Percentiles rank a stretch among this genome's conserved stretches.
These are phyloP conservation scores for Arthrobotrys entomopaga DNA, from an alignment of 2,329 filamentous ascomycete genomes.

Conservation along the genomic window DNA sequence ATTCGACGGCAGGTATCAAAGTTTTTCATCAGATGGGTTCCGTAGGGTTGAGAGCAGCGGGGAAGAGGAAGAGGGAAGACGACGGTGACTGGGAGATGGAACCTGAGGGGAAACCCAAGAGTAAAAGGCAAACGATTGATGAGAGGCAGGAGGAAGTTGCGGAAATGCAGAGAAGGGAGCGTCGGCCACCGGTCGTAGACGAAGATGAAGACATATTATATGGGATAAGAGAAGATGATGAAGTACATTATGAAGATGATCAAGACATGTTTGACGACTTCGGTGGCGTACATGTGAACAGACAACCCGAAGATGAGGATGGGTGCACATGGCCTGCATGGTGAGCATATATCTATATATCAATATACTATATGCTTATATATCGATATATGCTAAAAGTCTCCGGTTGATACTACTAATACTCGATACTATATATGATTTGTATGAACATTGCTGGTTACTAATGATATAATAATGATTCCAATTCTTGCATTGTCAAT, in stretches of 20 bases:
- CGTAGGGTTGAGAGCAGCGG: slow-evolving; percentile 15
- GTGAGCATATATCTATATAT: not conserved
- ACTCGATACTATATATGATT: too few species aligned
- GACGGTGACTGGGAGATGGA: not conserved
- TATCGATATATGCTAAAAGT: not conserved
- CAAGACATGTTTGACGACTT: not conserved
- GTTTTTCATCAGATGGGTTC: too few species aligned
- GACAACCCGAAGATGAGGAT: not conserved
- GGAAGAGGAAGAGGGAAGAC: slow-evolving; percentile 12
- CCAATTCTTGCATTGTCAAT: too few species aligned
- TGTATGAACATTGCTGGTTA: too few species aligned
- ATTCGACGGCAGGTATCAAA: not conserved
- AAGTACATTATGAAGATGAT: not conserved
- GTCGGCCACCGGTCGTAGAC: slow-evolving; percentile 3
- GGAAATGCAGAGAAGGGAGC: slow-evolving; percentile 1
- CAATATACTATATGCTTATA: not conserved
- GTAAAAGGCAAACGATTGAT: slow-evolving; percentile 30
- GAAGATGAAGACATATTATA: not conserved
- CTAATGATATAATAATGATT: too few species aligned
- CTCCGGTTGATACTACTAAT: too few species aligned
- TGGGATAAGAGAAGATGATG: not conserved
- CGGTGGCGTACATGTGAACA: not conserved
- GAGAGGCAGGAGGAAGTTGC: slow-evolving; percentile 13
- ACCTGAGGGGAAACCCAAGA: not conserved
- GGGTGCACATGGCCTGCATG: not conserved